phyloP scores from a whole-genome alignment of 768 basidiomycete species.

The Hypholoma fasciculare region DNA sequence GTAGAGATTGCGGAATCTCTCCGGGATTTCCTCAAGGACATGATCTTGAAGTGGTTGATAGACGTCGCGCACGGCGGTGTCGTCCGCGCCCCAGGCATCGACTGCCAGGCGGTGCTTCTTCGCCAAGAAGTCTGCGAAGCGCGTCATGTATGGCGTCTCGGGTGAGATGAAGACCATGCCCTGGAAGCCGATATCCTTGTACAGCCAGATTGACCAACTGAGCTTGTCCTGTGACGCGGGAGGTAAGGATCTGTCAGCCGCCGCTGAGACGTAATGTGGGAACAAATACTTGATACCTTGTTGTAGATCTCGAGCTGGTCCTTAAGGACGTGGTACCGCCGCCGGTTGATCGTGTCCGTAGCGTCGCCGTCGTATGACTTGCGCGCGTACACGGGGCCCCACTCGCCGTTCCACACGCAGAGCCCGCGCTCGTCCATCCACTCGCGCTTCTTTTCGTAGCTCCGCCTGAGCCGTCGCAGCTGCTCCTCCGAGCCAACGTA shows the following conservation, averaged over 20 bases:
- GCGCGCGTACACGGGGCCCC: constrained; percentile 80
- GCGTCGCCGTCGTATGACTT: constrained; percentile 55
- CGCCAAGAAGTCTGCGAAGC: constrained; percentile 66
- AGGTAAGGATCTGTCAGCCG: not conserved
- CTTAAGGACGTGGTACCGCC: constrained; percentile 63
- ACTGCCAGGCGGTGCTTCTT: constrained; percentile 79
- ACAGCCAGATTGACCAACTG: constrained; percentile 87
- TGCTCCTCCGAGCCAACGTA: constrained; percentile 59
- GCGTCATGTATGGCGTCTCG: constrained; percentile 70
- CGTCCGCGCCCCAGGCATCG: constrained; percentile 80
- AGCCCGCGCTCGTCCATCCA: constrained; percentile 72
- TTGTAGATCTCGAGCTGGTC: constrained; percentile 77
- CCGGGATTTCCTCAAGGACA: constrained; percentile 55
- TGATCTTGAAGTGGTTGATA: constrained; percentile 70
- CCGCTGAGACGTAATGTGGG: not conserved
- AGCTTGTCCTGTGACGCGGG: constrained; percentile 47
- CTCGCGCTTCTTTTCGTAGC: constrained; percentile 72
- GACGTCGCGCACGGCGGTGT: constrained; percentile 48
- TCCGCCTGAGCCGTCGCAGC: constrained; percentile 46
- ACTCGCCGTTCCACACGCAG: constrained; percentile 82
- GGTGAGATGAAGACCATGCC: constrained; percentile 78
- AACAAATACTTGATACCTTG: constrained; percentile 35
- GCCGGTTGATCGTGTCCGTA: constrained; percentile 67
- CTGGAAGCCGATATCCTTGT: constrained; percentile 86
- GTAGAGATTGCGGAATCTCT: constrained; percentile 54